Percentiles rank a stretch among this genome's conserved stretches.
Conservation (phyloP, 2,329 filamentous ascomycete genomes). For the Emmonsiellopsis sp. region DNA sequence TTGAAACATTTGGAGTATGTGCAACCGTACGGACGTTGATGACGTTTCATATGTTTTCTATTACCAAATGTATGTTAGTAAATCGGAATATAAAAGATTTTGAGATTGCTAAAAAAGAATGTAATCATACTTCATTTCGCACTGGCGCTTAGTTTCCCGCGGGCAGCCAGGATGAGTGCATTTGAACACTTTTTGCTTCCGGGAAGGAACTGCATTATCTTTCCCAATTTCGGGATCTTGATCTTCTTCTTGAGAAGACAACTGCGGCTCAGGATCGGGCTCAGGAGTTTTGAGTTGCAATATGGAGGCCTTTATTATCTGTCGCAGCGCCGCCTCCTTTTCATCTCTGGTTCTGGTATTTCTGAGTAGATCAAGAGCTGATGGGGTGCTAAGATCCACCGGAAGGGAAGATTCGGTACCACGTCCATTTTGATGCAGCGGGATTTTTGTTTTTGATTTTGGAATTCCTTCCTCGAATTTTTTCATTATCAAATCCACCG, state of each 20-base stretch:
- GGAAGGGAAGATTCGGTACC: not conserved
- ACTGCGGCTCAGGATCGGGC: not conserved
- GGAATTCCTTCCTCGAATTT: slow-evolving; percentile 19
- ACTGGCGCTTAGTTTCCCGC: slow-evolving; percentile 24
- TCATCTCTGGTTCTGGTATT: slow-evolving; percentile 12
- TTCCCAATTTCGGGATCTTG: not conserved
- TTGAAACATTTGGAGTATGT: slow-evolving; percentile 63
- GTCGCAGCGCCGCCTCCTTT: slow-evolving; percentile 26
- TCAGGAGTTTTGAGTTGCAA: not conserved
- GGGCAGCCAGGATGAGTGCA: slow-evolving; percentile 20
- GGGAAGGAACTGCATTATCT: not conserved
- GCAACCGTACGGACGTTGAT: slow-evolving; percentile 73
- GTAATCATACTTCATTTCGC: slow-evolving; percentile 28
- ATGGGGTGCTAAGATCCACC: not conserved
- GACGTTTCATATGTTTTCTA: slow-evolving; percentile 78
- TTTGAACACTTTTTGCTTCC: slow-evolving; percentile 20
- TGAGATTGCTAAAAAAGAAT: not conserved
- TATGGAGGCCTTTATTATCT: slow-evolving; percentile 17
- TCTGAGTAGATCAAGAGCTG: slow-evolving; percentile 4
- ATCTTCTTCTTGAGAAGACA: not conserved
- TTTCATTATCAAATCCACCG: slow-evolving; percentile 22
- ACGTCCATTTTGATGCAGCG: slow-evolving; percentile 11
- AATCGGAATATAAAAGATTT: not conserved
- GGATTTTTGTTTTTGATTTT: slow-evolving; percentile 14
- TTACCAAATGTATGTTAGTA: slow-evolving; percentile 13